Evolutionary conservation across 2,329 filamentous ascomycete species (phyloP).

Genomic region (Pseudocercospora cruenta): DNA sequence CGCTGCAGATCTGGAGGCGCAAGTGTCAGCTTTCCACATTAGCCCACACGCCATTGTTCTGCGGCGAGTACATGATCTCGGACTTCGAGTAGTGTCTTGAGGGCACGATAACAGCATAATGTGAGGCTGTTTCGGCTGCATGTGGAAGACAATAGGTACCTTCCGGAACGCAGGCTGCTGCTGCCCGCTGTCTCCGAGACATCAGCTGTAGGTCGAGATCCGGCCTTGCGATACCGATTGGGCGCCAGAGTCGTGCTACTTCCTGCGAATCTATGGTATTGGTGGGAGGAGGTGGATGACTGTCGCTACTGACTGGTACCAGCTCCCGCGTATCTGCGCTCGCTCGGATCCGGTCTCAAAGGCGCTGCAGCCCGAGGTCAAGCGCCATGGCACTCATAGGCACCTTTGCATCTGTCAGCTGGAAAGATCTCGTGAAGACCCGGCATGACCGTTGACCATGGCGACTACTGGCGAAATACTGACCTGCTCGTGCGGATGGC

Average conservation of each 20-base stretch:
- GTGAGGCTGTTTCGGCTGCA: constrained; percentile 7
- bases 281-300: neutral
- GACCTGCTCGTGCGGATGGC: neutral
- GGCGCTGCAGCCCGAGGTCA: neutral
- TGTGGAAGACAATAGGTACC: constrained; percentile 1
- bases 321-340: constrained; percentile 5
- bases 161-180: neutral
- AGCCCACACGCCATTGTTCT: constrained; percentile 1
- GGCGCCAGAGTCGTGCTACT: constrained; percentile 7
- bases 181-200: constrained; percentile 6
- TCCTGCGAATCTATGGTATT: neutral
- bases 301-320: neutral
- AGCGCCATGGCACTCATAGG: neutral
- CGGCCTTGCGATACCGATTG: constrained; percentile 8
- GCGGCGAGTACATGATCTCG: neutral
- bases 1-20: constrained; percentile 3
- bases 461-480: neutral
- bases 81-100: neutral
- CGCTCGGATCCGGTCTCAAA: neutral
- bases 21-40: constrained; percentile 1
- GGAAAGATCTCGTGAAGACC: neutral
- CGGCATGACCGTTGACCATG: neutral
- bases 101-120: neutral
- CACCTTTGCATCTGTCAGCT: neutral
- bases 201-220: constrained; percentile 9